Conservation (phyloP, 129 eudicot genomes). For the Mikania micrantha region DNA sequence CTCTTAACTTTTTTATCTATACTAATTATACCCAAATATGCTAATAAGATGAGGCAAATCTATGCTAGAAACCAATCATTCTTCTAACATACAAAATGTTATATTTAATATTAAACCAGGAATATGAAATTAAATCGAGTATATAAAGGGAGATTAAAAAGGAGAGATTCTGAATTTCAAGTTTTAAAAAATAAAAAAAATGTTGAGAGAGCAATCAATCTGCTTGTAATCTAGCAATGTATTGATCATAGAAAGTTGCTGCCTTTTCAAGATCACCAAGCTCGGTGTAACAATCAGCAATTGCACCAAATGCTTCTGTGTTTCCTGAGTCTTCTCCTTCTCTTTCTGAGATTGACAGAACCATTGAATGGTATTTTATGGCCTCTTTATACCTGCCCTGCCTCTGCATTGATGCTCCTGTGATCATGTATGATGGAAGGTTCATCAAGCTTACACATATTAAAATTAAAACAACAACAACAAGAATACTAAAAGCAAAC, state of each 20-base stretch:
- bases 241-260: slow-evolving; percentile 80
- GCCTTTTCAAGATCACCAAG: slow-evolving; percentile 90
- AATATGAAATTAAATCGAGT: too few relatives aligned
- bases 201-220: slow-evolving; percentile 35
- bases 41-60: too few relatives aligned
- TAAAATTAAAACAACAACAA: background rate
- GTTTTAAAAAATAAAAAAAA: too few relatives aligned
- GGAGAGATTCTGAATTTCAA: too few relatives aligned
- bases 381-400: slow-evolving; percentile 92
- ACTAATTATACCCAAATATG: too few relatives aligned
- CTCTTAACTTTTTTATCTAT: too few relatives aligned
- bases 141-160: too few relatives aligned
- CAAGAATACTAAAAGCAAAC: slow-evolving; percentile 20
- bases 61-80: too few relatives aligned
- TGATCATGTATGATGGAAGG: background rate
- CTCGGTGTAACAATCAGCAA: slow-evolving; percentile 98
- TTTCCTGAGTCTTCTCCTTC: slow-evolving; percentile 88
- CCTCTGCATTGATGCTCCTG: slow-evolving; percentile 96
- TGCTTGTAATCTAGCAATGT: slow-evolving; percentile 72
- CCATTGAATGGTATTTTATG: slow-evolving; percentile 73
- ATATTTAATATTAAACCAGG: too few relatives aligned
- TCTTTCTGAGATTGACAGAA: slow-evolving; percentile 70
- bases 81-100: too few relatives aligned
- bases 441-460: background rate
- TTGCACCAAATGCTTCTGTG: slow-evolving; percentile 95